phyloP scores from a whole-genome alignment of 176 grass and related monocot species.

The Tuctoria greenei region DNA sequence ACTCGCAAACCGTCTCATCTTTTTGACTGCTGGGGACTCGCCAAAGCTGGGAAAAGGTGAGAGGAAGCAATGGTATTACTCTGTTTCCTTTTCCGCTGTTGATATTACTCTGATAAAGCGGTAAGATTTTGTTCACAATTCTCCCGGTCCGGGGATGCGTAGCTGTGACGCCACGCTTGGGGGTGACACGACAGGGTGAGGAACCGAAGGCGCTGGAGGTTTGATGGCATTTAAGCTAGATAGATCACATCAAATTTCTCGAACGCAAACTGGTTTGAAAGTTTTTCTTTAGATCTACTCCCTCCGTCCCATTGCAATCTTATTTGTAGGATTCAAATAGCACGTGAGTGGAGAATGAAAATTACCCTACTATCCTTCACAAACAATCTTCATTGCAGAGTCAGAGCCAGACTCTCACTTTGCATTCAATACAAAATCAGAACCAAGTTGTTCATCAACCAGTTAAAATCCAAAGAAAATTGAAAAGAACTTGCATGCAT shows the following conservation, averaged over 20 bases:
- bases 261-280: neutral
- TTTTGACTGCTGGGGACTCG: slow-evolving; percentile 56
- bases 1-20: neutral
- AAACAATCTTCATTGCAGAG: too few species aligned
- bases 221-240: slow-evolving; percentile 21
- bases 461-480: too few species aligned
- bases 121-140: slow-evolving; percentile 32
- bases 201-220: slow-evolving; percentile 12
- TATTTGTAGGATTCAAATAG: too few species aligned
- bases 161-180: slow-evolving; percentile 16
- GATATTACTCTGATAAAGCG: slow-evolving; percentile 29
- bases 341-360: too few species aligned
- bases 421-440: too few species aligned
- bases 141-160: neutral
- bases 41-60: slow-evolving; percentile 25
- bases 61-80: slow-evolving; percentile 8
- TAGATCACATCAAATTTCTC: slow-evolving; percentile 23
- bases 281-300: neutral
- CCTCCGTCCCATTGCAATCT: too few species aligned
- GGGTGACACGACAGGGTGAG: neutral
- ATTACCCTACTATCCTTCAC: too few species aligned
- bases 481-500: too few species aligned
- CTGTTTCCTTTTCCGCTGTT: slow-evolving; percentile 4
- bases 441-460: too few species aligned
- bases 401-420: too few species aligned